Evolutionary conservation across 306 rosid species (phyloP).

Genomic region (Mucuna pruriens): DNA sequence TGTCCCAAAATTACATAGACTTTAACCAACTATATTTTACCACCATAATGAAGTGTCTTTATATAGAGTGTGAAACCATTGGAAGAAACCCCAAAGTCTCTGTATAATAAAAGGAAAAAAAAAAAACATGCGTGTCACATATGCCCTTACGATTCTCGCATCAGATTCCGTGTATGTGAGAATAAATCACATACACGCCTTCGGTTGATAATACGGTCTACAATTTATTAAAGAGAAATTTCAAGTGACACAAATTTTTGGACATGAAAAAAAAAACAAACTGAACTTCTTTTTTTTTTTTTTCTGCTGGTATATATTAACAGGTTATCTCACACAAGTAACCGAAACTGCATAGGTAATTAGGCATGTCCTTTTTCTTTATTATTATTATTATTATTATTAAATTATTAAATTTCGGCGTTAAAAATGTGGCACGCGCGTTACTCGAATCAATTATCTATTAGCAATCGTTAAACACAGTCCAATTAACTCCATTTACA

Average conservation of each 20-base stretch:
- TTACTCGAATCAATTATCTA: background rate
- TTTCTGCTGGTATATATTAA: too few relatives aligned
- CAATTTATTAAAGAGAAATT: background rate
- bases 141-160: background rate
- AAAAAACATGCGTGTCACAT: background rate
- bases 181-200: background rate
- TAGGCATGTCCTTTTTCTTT: background rate
- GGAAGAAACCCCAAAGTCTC: background rate
- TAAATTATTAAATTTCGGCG: background rate
- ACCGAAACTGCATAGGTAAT: slow-evolving; percentile 11
- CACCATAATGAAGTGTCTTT: background rate
- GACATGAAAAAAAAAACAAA: too few relatives aligned
- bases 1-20: background rate
- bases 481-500: background rate
- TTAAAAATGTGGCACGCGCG: slow-evolving; percentile 17
- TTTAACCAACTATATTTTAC: background rate
- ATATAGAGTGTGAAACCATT: background rate
- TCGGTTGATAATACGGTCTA: background rate
- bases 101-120: background rate
- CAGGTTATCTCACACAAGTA: background rate
- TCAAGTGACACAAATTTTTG: background rate
- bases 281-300: too few relatives aligned
- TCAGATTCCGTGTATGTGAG: background rate
- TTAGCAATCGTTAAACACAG: background rate
- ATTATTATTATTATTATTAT: background rate